These are phyloP conservation scores for Tulasnella sp. DNA, from an alignment of 768 basidiomycete genomes.

Conservation along the genomic window DNA sequence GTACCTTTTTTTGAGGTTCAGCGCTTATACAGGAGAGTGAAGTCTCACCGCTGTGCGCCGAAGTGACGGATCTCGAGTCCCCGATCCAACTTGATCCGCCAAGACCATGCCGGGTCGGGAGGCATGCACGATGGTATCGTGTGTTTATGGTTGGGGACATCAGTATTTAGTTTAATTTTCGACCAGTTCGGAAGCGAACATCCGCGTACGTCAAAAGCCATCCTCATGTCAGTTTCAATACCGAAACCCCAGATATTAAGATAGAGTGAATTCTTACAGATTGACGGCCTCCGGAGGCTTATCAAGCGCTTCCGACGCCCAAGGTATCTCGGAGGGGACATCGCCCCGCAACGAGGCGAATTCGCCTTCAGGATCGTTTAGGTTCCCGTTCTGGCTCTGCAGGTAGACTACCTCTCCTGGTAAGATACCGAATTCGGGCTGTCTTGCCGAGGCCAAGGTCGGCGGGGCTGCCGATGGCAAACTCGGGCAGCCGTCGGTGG, in stretches of 20 bases:
- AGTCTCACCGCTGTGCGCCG: slow-evolving; percentile 73
- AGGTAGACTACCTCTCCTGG: slow-evolving; percentile 59
- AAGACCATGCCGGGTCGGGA: not conserved
- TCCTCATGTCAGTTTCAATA: slow-evolving; percentile 4
- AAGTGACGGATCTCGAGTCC: slow-evolving; percentile 68
- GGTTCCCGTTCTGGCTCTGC: slow-evolving; percentile 89
- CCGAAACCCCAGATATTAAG: not conserved
- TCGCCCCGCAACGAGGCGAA: slow-evolving; percentile 60
- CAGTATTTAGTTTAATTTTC: not conserved
- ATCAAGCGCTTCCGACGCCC: slow-evolving; percentile 80
- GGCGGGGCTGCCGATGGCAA: not conserved
- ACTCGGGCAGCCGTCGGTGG: slow-evolving; percentile 4
- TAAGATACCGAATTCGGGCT: slow-evolving; percentile 27
- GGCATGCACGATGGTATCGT: not conserved
- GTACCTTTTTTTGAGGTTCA: not conserved
- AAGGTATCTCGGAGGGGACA: slow-evolving; percentile 63
- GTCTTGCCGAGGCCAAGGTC: slow-evolving; percentile 1
- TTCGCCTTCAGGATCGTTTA: slow-evolving; percentile 53
- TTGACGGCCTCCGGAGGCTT: slow-evolving; percentile 82
- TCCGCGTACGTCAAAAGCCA: not conserved
- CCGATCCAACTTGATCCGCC: slow-evolving; percentile 50
- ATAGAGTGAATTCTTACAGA: slow-evolving; percentile 53
- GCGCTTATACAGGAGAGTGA: not conserved
- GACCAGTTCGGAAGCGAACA: not conserved
- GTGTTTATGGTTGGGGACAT: not conserved